Base-by-base conservation (phyloP, 495 filamentous ascomycete genomes). In the Terfezia claveryi region DNA sequence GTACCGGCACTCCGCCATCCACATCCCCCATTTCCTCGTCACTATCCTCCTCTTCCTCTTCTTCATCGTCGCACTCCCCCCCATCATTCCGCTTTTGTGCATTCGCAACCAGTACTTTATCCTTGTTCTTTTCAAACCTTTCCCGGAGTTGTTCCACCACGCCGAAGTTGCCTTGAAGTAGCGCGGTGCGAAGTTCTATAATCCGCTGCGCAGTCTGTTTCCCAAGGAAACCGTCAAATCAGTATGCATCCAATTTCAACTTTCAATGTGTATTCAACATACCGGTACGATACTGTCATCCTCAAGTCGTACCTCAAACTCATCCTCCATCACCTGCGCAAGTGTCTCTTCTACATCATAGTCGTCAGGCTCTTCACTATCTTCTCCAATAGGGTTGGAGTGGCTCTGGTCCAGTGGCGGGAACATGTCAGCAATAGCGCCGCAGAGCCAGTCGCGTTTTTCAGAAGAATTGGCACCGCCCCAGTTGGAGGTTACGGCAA, bases 361-460 rank as follows among this genome's bases (percentile, higher is more conserved):
- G n/a, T 74, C 72, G 59, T 94, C 83, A 36, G 82, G 85, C 56
- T 88, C 83, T 0, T 67, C 64, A 37, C 36, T 46, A 8, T 50
- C 38, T 12, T 51, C 41, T 1, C 38, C 49, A 7, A n/a, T 14
- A 36, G 36, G 8, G 37, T 51, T 46, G 44, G 50, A 54, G 56
- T 27, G 14, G 23, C 17, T 54, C 53, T 60, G 59, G 23, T 85
- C 77, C 10, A 79, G 67, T 27, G 78, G 74, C 0, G 68, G 65
- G 52, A 95, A 76, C 62, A 94, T 80, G 9, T 94, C 87, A 56
- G 83, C 84, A 61, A 95, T 75, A 14, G 81, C 80, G 63, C 87
- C 87, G 52, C 83, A 88, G 62, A 98, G 84, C 89, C 89, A 95
- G 74, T 91, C 91, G 55, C 87, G 82, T 70, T 96, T 96, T 68